A percentile compares a stretch with the other conserved stretches of the same genome.
phyloP scores from a whole-genome alignment of 441 rosid species.

The Syzygium syzygioides region DNA sequence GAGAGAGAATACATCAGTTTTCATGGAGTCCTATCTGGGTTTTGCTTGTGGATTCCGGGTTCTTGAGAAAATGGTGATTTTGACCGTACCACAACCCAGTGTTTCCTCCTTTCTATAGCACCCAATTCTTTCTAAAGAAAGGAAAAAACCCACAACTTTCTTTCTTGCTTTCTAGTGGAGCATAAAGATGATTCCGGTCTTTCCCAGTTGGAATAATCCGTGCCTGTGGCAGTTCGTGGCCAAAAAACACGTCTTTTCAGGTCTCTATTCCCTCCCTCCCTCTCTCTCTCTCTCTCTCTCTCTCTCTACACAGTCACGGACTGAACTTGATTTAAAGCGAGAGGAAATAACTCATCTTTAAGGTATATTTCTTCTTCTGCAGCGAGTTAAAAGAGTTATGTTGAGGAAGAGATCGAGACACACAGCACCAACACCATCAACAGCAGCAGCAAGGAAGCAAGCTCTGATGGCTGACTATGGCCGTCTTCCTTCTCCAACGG shows the following conservation, averaged over 20 bases:
- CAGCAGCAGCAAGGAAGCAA: constrained; percentile 2
- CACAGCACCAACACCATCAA: not conserved
- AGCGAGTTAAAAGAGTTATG: constrained; percentile 2
- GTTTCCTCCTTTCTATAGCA: constrained; percentile 6
- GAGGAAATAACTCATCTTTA: not conserved
- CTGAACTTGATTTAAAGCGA: not conserved
- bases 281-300: not conserved
- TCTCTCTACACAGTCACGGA: not conserved
- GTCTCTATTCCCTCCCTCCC: not conserved
- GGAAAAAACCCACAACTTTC: constrained; percentile 1
- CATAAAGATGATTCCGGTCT: constrained; percentile 13
- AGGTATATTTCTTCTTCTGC: not conserved
- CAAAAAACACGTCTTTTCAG: constrained; percentile 11
- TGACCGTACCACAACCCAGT: constrained; percentile 4
- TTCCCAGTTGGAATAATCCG: constrained; percentile 7
- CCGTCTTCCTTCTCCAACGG: constrained; percentile 13
- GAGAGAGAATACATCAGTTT: not conserved
- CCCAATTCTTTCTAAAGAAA: not conserved
- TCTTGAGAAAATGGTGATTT: constrained; percentile 9
- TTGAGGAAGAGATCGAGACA: constrained; percentile 13
- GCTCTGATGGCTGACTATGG: constrained; percentile 44
- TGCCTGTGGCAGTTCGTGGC: constrained; percentile 9
- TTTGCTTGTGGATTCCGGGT: constrained; percentile 14
- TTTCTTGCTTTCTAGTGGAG: constrained; percentile 9
- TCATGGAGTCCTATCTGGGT: constrained; percentile 11